Base-by-base conservation (phyloP, 768 basidiomycete genomes). In the Saitozyma podzolica region DNA sequence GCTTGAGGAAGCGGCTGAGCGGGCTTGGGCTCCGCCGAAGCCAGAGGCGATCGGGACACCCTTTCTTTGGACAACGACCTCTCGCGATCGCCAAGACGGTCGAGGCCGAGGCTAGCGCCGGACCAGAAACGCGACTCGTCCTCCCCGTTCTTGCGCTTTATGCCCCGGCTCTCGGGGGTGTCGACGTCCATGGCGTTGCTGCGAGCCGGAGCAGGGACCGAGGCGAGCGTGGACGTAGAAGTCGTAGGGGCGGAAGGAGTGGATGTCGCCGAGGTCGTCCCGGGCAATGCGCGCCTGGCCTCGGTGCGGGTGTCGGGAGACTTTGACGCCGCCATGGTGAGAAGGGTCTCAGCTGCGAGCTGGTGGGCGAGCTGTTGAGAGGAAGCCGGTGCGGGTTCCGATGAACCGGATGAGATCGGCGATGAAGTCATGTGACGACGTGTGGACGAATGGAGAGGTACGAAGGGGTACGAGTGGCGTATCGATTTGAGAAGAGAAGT, bases 301-400 rank as follows among this genome's bases (percentile, higher is more conserved):
- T 45, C 43, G 43, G 43, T 45, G 9, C 43, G 43, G 43, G 40
- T 61, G 20, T 61, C 20, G 40, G 68, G 50, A 43, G 66, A 60
- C 17, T 20, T 43, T 10, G 67, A 59, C 2, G 78, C 73, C 8
- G 73, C 76, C 72, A 79, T 78, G 8, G 69, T 70, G 5, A 79
- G 63, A 9, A 79, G 63, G 7, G 78, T 69, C 56, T 79, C 78
- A 13, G 78, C 78, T 13, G 78, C 78, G 20, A 76, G 69, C 62
- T 79, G 78, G 48, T 77, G 75, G 10, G 73, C 78, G 45, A 69
- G 71, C 75, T 72, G 72, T 62, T 56, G 40, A 48, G 40, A 48
- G 39, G 20, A 11, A 49, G 43, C 58, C 54, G 63, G 55, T n/a
- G 56, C 47, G 48, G 37, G 47, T 42, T 58, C 53, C 11, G 50